Conservation (phyloP, 768 basidiomycete species). For the Leccinum fibrillosum region DNA sequence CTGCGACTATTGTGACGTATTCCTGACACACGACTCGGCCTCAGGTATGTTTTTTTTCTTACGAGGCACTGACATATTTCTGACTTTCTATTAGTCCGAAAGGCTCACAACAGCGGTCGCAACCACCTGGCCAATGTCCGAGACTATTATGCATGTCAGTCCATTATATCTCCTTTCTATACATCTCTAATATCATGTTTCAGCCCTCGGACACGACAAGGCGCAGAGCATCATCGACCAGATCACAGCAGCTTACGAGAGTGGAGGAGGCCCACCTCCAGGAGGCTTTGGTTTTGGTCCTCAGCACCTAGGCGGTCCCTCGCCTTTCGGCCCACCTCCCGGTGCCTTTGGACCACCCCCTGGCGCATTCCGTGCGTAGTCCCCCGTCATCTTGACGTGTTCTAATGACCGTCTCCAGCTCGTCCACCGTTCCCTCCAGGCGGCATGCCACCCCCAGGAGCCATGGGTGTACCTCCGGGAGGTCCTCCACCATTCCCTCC, state of each 20-base stretch:
- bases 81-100: conserved; percentile 62
- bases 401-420: conserved; percentile 33
- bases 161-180: not conserved
- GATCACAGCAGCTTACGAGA: conserved; percentile 92
- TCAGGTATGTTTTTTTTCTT: conserved; percentile 54
- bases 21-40: conserved; percentile 90
- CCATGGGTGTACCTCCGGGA: conserved; percentile 52
- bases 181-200: conserved; percentile 12
- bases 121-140: conserved; percentile 96
- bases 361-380: conserved; percentile 16
- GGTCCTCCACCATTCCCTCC: conserved; percentile 77
- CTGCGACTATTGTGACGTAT: conserved; percentile 93
- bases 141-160: conserved; percentile 93
- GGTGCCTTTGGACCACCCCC: conserved; percentile 38
- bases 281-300: conserved; percentile 87
- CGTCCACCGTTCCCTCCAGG: conserved; percentile 75
- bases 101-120: conserved; percentile 96
- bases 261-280: conserved; percentile 78
- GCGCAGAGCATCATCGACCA: conserved; percentile 98
- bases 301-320: conserved; percentile 64
- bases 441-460: conserved; percentile 41
- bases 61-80: not conserved
- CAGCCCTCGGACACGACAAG: conserved; percentile 91
- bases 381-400: not conserved
- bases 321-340: conserved; percentile 53